Evolutionary conservation across 2,329 filamentous ascomycete genomes (phyloP).

Genomic region (Botryosphaeria agaves): DNA sequence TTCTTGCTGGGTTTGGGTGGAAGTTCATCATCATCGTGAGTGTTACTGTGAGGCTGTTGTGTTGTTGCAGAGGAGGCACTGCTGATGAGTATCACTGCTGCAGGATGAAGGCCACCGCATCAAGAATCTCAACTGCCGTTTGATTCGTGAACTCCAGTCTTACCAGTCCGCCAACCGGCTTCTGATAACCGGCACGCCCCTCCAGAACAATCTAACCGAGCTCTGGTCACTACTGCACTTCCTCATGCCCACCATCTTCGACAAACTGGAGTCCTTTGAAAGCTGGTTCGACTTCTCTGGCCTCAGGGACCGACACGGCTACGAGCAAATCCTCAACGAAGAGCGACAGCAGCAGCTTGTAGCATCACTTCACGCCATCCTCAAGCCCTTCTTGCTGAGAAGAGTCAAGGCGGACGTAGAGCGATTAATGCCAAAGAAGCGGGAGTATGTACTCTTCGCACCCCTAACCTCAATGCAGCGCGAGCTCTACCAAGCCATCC

Average conservation of each 20-base stretch:
- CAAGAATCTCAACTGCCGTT: slow-evolving; percentile 88
- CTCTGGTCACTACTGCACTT: slow-evolving; percentile 93
- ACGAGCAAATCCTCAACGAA: slow-evolving; percentile 64
- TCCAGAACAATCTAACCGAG: slow-evolving; percentile 92
- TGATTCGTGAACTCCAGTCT: slow-evolving; percentile 75
- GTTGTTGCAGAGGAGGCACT: not conserved
- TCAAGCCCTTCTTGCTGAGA: slow-evolving; percentile 79
- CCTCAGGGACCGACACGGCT: slow-evolving; percentile 64
- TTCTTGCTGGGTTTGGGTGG: slow-evolving; percentile 74
- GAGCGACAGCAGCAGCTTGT: slow-evolving; percentile 61
- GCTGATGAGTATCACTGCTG: slow-evolving; percentile 5
- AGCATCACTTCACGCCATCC: slow-evolving; percentile 76
- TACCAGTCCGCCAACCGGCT: slow-evolving; percentile 84
- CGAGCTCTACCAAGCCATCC: slow-evolving; percentile 71
- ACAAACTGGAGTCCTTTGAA: slow-evolving; percentile 83
- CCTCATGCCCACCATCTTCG: slow-evolving; percentile 79
- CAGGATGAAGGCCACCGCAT: slow-evolving; percentile 90
- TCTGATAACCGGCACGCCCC: slow-evolving; percentile 82
- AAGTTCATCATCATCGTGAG: slow-evolving; percentile 87
- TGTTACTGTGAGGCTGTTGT: slow-evolving; percentile 4
- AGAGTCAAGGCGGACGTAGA: slow-evolving; percentile 90
- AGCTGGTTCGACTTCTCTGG: slow-evolving; percentile 96
- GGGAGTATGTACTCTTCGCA: slow-evolving; percentile 89
- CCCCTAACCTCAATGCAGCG: slow-evolving; percentile 83
- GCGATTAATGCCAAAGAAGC: slow-evolving; percentile 78